Percentiles rank a stretch among this genome's conserved stretches.
These are phyloP conservation scores for Sinapis alba DNA, from an alignment of 441 rosid species.

Conservation along the genomic window DNA sequence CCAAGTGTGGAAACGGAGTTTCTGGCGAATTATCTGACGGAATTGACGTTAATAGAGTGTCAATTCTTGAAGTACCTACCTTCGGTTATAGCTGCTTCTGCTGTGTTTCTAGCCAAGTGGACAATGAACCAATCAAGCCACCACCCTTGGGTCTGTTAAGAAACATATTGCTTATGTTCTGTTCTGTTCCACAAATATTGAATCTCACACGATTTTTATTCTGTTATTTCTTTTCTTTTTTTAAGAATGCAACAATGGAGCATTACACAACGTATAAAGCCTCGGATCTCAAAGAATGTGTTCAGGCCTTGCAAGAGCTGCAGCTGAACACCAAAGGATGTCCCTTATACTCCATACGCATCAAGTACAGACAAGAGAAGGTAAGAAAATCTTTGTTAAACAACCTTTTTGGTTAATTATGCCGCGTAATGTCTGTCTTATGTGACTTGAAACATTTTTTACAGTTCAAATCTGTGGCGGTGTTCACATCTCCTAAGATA, in stretches of 20 bases:
- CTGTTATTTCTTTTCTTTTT: not conserved
- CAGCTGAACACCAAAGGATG: slow-evolving; percentile 54
- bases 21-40: slow-evolving; percentile 59
- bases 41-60: slow-evolving; percentile 54
- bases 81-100: slow-evolving; percentile 65
- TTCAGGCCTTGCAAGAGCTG: slow-evolving; percentile 50
- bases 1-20: slow-evolving; percentile 56
- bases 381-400: slow-evolving; percentile 27
- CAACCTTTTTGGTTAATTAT: not conserved
- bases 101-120: slow-evolving; percentile 68
- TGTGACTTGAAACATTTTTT: not conserved
- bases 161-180: not conserved
- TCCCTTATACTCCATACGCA: slow-evolving; percentile 53
- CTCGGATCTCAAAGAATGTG: slow-evolving; percentile 48
- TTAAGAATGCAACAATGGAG: slow-evolving; percentile 61
- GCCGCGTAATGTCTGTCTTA: not conserved
- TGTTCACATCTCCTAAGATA: slow-evolving; percentile 46
- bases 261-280: slow-evolving; percentile 55
- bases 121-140: slow-evolving; percentile 59
- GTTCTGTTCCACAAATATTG: slow-evolving; percentile 16
- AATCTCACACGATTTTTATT: not conserved
- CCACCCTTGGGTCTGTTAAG: slow-evolving; percentile 61
- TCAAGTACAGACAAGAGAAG: slow-evolving; percentile 58
- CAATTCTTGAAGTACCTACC: slow-evolving; percentile 55
- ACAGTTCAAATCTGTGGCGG: slow-evolving; percentile 56